These are phyloP conservation scores for Candida boidinii DNA, from an alignment of 805 yeast species.

Conservation along the genomic window DNA sequence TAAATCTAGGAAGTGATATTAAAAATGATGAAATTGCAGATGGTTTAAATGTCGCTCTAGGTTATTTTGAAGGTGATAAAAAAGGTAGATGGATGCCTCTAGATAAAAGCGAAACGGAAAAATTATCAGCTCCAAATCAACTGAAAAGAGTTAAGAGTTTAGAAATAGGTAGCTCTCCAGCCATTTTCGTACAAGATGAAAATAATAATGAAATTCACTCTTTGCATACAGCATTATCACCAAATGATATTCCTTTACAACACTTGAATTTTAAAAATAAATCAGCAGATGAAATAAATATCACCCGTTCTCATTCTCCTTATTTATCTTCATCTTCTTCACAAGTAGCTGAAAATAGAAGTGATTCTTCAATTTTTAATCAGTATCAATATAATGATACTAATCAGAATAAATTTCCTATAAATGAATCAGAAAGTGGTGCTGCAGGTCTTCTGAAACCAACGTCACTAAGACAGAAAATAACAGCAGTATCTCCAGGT, in stretches of 20 bases:
- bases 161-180: slow-evolving; percentile 4
- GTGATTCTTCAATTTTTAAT: slow-evolving; percentile 1
- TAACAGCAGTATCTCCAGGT: slow-evolving; percentile 10
- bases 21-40: slow-evolving; percentile 1
- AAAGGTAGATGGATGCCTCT: slow-evolving; percentile 15
- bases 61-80: slow-evolving; percentile 8
- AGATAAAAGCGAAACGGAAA: slow-evolving; percentile 1
- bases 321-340: slow-evolving; percentile 2
- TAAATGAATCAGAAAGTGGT: neutral
- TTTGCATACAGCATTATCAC: slow-evolving; percentile 7
- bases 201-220: too few relatives aligned
- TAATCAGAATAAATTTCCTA: slow-evolving; percentile 1
- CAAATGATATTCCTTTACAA: slow-evolving; percentile 3
- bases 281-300: slow-evolving; percentile 1
- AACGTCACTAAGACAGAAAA: slow-evolving; percentile 1
- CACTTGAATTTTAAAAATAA: neutral
- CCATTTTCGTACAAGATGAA: too few relatives aligned
- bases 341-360: slow-evolving; percentile 2
- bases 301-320: slow-evolving; percentile 6
- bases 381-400: slow-evolving; percentile 3
- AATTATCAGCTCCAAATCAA: neutral
- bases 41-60: slow-evolving; percentile 2
- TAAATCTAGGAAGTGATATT: neutral
- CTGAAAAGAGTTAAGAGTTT: neutral
- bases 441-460: neutral